Base-by-base conservation (phyloP, 2,329 filamentous ascomycete species). In the Colletotrichum incanum region DNA sequence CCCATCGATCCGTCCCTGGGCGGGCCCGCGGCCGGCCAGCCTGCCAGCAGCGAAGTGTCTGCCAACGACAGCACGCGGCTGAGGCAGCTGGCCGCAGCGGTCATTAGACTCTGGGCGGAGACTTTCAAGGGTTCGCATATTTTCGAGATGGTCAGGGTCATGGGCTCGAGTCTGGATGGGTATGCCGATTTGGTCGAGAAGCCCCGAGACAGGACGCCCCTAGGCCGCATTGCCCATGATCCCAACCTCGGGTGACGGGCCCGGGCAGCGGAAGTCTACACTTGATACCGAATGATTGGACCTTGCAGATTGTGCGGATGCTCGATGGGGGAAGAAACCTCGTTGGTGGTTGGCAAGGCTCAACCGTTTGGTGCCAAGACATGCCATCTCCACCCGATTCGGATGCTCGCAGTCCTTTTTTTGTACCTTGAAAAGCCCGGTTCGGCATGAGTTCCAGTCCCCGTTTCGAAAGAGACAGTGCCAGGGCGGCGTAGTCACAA, bases 71-170 rank as follows among this genome's bases (percentile, higher is more conserved):
- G 84, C 49, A 81, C 83, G 23, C 88, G 87, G 76, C 78, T 91
- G 60, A 84, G 88, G 20, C 88, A 89, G 75, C 82, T 91, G 6
- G 88, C 89, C 0, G 86, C 85, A 18, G 89, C 89, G 0, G 89
- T 91, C 34, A 86, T 91, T 41, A 83, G 88, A 43, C 83, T 91
- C 2, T 91, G 89, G 89, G 88, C 89, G 0, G 89, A 90, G 77
- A 88, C 88, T 1, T 91, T 91, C 78, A 90, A 90, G 73, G 89
- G 89, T 14, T 86, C 86, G 14, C 89, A 91, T 75, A 87, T 91
- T 8, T 91, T 91, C 75, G 89, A 91, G 69, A 85, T 90, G 71
- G 85, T 91, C 52, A 87, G 86, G 76, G 85, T 88, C 3, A 89
- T 91, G 83, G 89, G 88, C 0, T 82, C 84, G 20, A 88, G 87